phyloP scores from a whole-genome alignment of 176 grass and related monocot species.

The Triticum monococcum region DNA sequence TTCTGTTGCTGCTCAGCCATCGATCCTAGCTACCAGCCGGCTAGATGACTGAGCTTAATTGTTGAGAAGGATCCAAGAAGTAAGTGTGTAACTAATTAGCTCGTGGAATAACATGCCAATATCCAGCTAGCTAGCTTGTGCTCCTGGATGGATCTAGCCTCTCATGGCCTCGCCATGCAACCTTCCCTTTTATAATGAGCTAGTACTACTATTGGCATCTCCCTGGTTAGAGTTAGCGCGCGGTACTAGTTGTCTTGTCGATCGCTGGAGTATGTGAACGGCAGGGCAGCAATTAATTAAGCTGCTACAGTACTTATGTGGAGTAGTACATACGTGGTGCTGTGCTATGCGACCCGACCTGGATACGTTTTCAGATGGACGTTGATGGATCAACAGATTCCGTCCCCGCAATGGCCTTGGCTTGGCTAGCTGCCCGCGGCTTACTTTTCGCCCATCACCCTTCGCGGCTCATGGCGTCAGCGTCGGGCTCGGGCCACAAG shows the following conservation, averaged over 20 bases:
- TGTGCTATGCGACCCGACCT: background rate
- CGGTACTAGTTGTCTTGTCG: background rate
- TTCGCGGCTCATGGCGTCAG: background rate
- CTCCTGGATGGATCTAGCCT: background rate
- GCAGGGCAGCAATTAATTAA: background rate
- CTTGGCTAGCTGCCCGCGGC: too few species aligned
- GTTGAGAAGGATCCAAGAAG: background rate
- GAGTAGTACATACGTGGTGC: background rate
- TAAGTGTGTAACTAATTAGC: background rate
- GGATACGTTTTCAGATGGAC: conserved; percentile 9
- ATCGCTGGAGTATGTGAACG: background rate
- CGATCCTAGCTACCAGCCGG: background rate
- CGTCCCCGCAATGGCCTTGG: background rate
- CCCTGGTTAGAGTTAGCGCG: too few species aligned
- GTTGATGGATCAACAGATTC: conserved; percentile 1
- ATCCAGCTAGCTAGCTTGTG: background rate
- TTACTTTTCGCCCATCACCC: background rate
- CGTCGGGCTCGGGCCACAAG: background rate
- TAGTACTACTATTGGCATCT: too few species aligned
- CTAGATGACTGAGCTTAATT: background rate
- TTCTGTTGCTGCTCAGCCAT: conserved; percentile 1
- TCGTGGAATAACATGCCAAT: background rate
- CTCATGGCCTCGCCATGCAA: too few species aligned
- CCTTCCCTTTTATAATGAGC: too few species aligned
- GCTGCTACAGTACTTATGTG: too few species aligned